Evolutionary conservation across 1,139 yeast species (phyloP).

Genomic region (Yamadazyma dendronema): DNA sequence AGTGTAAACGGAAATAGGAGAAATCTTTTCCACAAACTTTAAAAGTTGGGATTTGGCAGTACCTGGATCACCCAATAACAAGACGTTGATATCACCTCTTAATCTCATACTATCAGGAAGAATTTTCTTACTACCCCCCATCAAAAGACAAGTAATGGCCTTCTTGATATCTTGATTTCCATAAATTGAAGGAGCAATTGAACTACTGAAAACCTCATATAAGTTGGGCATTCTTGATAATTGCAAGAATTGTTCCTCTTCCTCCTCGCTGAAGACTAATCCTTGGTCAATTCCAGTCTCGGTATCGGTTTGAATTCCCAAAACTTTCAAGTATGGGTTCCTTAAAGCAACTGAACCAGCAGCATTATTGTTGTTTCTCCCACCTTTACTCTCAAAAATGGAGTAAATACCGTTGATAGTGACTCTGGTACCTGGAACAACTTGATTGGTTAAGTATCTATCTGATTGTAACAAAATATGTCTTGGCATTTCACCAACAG

Average conservation of each 20-base stretch:
- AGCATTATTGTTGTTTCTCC: constrained; percentile 17
- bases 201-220: constrained; percentile 78
- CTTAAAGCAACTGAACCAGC: constrained; percentile 76
- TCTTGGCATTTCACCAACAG: constrained; percentile 98
- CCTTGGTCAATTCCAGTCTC: constrained; percentile 68
- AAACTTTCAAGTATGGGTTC: constrained; percentile 83
- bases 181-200: constrained; percentile 95
- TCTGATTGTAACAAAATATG: constrained; percentile 87
- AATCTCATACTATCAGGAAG: constrained; percentile 95
- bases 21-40: constrained; percentile 90
- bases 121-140: constrained; percentile 93
- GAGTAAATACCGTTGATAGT: constrained; percentile 91
- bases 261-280: constrained; percentile 81
- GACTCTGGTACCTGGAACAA: constrained; percentile 94
- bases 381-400: constrained; percentile 66
- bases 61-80: constrained; percentile 96
- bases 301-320: constrained; percentile 83
- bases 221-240: constrained; percentile 81
- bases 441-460: constrained; percentile 82
- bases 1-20: constrained; percentile 94
- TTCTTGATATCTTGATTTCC: constrained; percentile 92
- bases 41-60: constrained; percentile 95
- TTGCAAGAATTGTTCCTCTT: constrained; percentile 85
- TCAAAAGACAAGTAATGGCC: constrained; percentile 84
- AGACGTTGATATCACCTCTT: constrained; percentile 94